phyloP scores from a whole-genome alignment of 2,329 filamentous ascomycete species.

The Trichoderma koningiopsis region DNA sequence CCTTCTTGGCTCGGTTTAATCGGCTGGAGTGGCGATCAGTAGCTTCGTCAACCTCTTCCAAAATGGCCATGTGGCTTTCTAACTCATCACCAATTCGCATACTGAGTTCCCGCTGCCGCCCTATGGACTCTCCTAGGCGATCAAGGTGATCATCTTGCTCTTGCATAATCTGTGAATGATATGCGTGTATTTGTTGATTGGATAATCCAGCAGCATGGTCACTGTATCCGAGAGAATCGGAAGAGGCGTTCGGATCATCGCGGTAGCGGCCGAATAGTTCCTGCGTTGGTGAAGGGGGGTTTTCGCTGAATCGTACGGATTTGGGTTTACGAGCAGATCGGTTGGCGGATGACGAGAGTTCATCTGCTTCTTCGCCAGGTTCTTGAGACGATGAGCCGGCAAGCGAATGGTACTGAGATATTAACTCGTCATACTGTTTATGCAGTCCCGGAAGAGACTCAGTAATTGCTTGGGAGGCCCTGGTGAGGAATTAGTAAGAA shows the following conservation, averaged over 20 bases:
- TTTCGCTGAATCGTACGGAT: slow-evolving; percentile 84
- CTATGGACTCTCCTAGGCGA: slow-evolving; percentile 78
- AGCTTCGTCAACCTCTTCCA: slow-evolving; percentile 84
- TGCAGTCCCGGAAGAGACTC: slow-evolving; percentile 70
- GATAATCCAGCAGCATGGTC: slow-evolving; percentile 63
- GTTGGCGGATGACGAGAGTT: neutral
- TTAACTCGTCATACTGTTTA: slow-evolving; percentile 75
- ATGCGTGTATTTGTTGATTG: slow-evolving; percentile 84
- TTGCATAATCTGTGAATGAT: slow-evolving; percentile 78
- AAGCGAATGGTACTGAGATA: slow-evolving; percentile 76
- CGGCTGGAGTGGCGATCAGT: slow-evolving; percentile 79
- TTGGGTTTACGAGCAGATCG: slow-evolving; percentile 52
- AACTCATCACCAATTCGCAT: slow-evolving; percentile 97
- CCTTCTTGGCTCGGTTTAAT: slow-evolving; percentile 72
- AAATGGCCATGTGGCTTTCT: slow-evolving; percentile 82
- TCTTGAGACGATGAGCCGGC: slow-evolving; percentile 46
- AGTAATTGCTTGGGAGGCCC: slow-evolving; percentile 53
- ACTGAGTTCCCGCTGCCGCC: slow-evolving; percentile 85
- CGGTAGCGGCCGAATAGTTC: slow-evolving; percentile 63
- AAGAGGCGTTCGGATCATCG: slow-evolving; percentile 63
- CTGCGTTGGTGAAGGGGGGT: slow-evolving; percentile 45
- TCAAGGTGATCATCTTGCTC: slow-evolving; percentile 96
- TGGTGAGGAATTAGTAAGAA: slow-evolving; percentile 30
- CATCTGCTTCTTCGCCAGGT: neutral
- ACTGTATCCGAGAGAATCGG: slow-evolving; percentile 52